A percentile compares a stretch with the other conserved stretches of the same genome.
Conservation (phyloP, 306 rosid genomes). For the Cucurbita moschata region DNA sequence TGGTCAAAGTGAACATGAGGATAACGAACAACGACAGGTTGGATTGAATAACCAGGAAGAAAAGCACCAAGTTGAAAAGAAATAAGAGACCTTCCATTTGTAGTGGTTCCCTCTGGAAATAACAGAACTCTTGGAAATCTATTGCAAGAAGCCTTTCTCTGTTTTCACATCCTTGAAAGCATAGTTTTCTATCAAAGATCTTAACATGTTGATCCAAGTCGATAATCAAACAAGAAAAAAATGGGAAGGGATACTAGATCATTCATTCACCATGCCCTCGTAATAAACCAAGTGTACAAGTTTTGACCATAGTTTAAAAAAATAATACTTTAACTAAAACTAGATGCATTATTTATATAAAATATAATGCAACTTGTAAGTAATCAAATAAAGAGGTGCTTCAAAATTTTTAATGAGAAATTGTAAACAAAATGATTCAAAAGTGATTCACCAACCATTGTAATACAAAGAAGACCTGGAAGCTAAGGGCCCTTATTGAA, state of each 20-base stretch:
- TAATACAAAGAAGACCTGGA: background rate
- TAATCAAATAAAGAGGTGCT: background rate
- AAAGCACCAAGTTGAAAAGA: slow-evolving; percentile 98
- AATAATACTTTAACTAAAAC: background rate
- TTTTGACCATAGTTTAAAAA: background rate
- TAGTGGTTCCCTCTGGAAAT: slow-evolving; percentile 99
- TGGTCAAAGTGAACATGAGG: slow-evolving; percentile 97
- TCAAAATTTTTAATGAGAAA: background rate
- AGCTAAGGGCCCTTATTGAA: background rate
- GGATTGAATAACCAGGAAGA: slow-evolving; percentile 70
- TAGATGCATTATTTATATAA: background rate
- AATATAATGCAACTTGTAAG: background rate
- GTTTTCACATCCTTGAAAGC: slow-evolving; percentile 93
- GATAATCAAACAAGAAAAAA: background rate
- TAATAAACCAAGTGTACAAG: background rate
- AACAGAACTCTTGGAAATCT: slow-evolving; percentile 80
- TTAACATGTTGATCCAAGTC: slow-evolving; percentile 41
- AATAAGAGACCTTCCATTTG: slow-evolving; percentile 73
- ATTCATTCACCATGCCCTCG: background rate
- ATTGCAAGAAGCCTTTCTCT: slow-evolving; percentile 82
- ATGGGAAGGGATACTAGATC: background rate
- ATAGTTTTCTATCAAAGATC: slow-evolving; percentile 91
- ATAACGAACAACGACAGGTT: slow-evolving; percentile 79
- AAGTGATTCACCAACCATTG: background rate
- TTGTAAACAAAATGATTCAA: background rate